Conservation (phyloP, 352 stramenopile species). For the Globisporangium spinosum region DNA sequence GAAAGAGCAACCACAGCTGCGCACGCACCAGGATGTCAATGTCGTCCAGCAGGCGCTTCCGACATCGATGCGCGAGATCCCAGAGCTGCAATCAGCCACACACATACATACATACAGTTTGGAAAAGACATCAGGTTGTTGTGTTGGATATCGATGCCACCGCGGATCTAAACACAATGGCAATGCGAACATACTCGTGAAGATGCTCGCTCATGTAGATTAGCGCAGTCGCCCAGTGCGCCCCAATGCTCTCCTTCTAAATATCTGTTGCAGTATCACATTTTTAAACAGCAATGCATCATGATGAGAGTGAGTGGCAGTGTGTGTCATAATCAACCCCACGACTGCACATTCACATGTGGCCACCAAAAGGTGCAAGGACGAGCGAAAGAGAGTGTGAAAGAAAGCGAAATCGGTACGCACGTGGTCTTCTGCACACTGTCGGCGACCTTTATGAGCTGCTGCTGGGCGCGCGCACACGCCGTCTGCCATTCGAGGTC, state of each 20-base stretch:
- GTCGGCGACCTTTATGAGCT: constrained; percentile 65
- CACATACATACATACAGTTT: neutral
- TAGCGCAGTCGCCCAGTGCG: constrained; percentile 37
- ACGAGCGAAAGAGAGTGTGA: neutral
- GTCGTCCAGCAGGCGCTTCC: constrained; percentile 47
- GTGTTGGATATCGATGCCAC: too few species aligned
- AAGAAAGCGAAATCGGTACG: constrained; percentile 5
- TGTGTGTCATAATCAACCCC: neutral
- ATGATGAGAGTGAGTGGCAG: neutral
- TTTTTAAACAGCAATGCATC: neutral
- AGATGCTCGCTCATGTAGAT: constrained; percentile 45
- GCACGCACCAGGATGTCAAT: constrained; percentile 43
- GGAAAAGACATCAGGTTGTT: too few species aligned
- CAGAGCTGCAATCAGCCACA: constrained; percentile 37
- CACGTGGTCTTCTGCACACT: constrained; percentile 75
- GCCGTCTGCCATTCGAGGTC: constrained; percentile 58
- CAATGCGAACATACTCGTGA: constrained; percentile 30
- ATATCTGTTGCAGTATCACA: constrained; percentile 34
- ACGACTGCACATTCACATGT: neutral
- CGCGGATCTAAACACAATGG: too few species aligned
- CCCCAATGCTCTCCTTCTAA: constrained; percentile 65
- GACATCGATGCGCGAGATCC: constrained; percentile 67
- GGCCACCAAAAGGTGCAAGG: neutral
- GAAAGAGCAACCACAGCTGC: neutral
- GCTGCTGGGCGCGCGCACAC: constrained; percentile 45